Conservation (phyloP, 1,284 basidiomycete species). For the Tilletia walkeri region DNA sequence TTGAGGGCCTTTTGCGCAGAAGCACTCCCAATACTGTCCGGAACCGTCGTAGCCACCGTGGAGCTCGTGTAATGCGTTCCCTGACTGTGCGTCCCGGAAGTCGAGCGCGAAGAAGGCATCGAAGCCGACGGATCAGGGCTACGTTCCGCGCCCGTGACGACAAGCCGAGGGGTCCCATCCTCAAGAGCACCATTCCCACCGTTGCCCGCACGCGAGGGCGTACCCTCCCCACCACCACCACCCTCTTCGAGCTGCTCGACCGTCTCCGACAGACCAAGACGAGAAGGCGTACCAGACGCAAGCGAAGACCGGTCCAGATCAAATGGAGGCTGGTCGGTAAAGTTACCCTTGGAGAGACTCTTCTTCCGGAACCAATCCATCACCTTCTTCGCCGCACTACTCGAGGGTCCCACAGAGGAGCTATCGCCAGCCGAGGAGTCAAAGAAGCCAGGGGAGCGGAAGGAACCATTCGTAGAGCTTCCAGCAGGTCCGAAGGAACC, state of each 20-base stretch:
- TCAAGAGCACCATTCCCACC: not conserved
- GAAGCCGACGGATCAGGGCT: constrained; percentile 22
- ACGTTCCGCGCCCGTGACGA: constrained; percentile 27
- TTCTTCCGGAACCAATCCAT: constrained; percentile 68
- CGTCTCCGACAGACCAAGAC: not conserved
- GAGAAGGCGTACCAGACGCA: constrained; percentile 10
- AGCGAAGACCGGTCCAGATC: constrained; percentile 19
- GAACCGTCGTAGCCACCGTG: constrained; percentile 23
- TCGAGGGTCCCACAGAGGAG: constrained; percentile 55
- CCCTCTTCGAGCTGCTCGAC: not conserved
- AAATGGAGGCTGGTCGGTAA: constrained; percentile 45
- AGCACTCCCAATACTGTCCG: not conserved
- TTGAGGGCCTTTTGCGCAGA: not conserved
- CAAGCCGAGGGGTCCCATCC: constrained; percentile 25
- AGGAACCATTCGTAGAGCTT: not conserved
- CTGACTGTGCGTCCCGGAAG: constrained; percentile 53
- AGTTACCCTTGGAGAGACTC: constrained; percentile 57
- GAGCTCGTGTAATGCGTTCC: constrained; percentile 32
- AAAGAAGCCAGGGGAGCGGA: constrained; percentile 6
- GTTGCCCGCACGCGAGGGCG: not conserved
- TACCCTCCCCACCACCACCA: not conserved
- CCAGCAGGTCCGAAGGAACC: constrained; percentile 7
- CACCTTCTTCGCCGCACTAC: constrained; percentile 63
- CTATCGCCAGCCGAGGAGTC: constrained; percentile 34
- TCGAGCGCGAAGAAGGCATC: constrained; percentile 46